Evolutionary conservation across 2,329 filamentous ascomycete genomes (phyloP), one percentile per base, ranked within the genome.

Genomic region (Eutypa lata): DNA sequence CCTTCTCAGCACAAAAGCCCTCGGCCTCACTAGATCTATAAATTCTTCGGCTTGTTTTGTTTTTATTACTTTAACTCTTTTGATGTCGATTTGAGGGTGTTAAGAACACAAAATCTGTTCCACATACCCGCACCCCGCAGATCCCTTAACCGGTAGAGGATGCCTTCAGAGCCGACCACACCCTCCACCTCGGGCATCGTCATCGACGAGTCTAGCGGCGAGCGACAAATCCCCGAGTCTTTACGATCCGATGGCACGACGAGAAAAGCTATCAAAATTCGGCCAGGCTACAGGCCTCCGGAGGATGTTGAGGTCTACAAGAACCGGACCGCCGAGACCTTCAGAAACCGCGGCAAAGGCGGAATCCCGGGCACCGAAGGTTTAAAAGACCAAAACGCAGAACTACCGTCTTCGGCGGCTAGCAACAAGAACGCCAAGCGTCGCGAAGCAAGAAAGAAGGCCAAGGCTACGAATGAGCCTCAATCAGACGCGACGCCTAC

Each of bases 241-340:
- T 77, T 84, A 43, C 88, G 95, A 51, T 76, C 94, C 22, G 94
- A 99, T 68, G 94, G 94, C 53, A 91, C 88, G 48, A 90, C 90
- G n/a, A 86, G 94, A 52, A 95, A 90, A 67, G 93, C 96, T 65
- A 97, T 97, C 68, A 90, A 90, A 66, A 91, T 99, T 56, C 86
- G 91, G 28, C 93, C 94, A 0, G 95, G 94, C 50, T 99, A 97
- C 73, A 86, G 87, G 33, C 95, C 94, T 1, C 91, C 92, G 1
- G 94, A 99, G 74, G 94, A 99, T 72, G 88, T 97, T 58, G 91
- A 97, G 68, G 79, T 96, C 45, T 99, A 99, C 81, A 95, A 91
- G 76, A 97, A 96, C 72, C 87, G 90, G 53, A 91, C 87, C 1
- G 92, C 92, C 48, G 89, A 94, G 68, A 85, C 84, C 48, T 96